phyloP scores from a whole-genome alignment of 108 stramenopile species.

The Stephanodiscus minutulus region DNA sequence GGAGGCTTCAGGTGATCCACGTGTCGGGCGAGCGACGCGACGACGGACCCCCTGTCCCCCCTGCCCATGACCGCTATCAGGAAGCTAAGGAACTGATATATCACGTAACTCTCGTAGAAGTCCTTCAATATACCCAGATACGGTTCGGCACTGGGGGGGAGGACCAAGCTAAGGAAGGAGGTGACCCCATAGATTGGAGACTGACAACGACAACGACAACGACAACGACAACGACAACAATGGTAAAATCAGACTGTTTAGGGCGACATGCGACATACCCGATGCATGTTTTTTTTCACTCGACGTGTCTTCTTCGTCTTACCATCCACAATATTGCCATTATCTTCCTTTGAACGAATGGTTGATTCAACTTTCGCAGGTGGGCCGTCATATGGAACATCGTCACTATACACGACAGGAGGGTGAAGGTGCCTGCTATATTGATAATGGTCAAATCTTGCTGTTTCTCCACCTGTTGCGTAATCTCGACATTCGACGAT shows the following conservation, averaged over 20 bases:
- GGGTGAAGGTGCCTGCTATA: conserved; percentile 79
- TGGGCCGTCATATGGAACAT: conserved; percentile 87
- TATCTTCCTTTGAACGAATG: conserved; percentile 82
- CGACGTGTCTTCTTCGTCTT: not conserved
- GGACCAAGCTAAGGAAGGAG: conserved; percentile 68
- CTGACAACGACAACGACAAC: not conserved
- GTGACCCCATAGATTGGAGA: conserved; percentile 82
- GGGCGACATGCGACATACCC: not conserved
- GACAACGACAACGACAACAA: too few species aligned
- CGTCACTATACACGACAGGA: conserved; percentile 73
- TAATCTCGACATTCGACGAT: conserved; percentile 16
- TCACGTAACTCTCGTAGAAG: conserved; percentile 71
- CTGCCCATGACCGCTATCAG: conserved; percentile 83
- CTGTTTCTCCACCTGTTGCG: conserved; percentile 32
- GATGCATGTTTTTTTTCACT: not conserved
- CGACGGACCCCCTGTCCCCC: conserved; percentile 64
- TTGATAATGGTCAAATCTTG: conserved; percentile 66
- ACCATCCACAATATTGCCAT: conserved; percentile 89
- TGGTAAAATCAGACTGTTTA: not conserved
- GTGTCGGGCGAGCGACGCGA: conserved; percentile 60
- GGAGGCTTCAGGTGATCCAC: conserved; percentile 67
- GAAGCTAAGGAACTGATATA: conserved; percentile 84
- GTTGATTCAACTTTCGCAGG: conserved; percentile 77
- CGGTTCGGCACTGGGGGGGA: conserved; percentile 56
- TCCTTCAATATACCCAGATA: conserved; percentile 74